Evolutionary conservation across 345 rosid species (phyloP), one percentile per base, ranked within the genome.

Genomic region (Brassica carinata): DNA sequence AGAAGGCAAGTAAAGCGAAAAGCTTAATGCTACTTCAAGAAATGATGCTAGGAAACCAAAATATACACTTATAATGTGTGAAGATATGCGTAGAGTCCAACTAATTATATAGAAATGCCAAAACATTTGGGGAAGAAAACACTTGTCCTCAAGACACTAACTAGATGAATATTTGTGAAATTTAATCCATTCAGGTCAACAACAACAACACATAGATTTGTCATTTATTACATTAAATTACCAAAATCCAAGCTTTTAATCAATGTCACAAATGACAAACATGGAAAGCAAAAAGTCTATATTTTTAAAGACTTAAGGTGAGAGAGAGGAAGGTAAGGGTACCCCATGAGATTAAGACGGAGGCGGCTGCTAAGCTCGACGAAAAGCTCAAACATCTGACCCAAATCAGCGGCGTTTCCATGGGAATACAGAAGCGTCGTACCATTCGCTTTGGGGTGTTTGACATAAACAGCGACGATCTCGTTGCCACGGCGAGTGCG

Each of bases 381-480:
- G 64, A 96, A 96, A 43, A 96, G 97, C 89, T 96, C 98, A 74
- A 88, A 88, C 99, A 96, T 90, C 79, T 95, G 99, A 7, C 98
- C 98, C 79, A 95, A 89, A 83, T 95, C 98, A 27, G 99, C 98
- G 2, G 98, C 99, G 86, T 95, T 95, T 18, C 99, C 99, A 77
- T 95, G 99, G n/a, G 99, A 95, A 80, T 96, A 93, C 43, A 96
- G 79, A 76, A 96, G 77, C 30, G 98, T 96, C 30, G 98, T 96
- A 27, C 90, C 89, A n/a, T 91, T 74, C 30, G 99, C 95, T 77
- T 87, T 91, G 0, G 92, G 93, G 64, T 96, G 97, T 53, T 86
- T 89, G 3, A 93, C 83, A 76, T 95, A 89, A 34, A 95, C 83
- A 8, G 96, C 96, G 4, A 95, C 92, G 85, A 95, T 87, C 63